Conservation (phyloP, 345 rosid genomes). For the Viola odorata region DNA sequence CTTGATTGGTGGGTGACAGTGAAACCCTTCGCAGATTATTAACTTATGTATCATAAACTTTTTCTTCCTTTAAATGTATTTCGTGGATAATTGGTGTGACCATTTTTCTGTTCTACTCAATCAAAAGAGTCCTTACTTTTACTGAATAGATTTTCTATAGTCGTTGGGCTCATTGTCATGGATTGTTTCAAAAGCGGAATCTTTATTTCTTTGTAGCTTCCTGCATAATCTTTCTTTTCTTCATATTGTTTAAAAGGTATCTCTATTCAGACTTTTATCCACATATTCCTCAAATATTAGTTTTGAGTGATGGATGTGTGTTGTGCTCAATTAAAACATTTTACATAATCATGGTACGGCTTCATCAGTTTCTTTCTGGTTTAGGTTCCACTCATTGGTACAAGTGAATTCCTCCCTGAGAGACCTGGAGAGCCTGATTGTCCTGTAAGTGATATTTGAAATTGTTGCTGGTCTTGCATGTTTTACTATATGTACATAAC, state of each 20-base stretch:
- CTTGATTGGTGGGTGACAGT: too few species aligned
- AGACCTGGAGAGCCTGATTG: constrained; percentile 92
- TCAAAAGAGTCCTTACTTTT: too few species aligned
- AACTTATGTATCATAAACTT: too few species aligned
- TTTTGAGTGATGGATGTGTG: not conserved
- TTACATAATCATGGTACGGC: not conserved
- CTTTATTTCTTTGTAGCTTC: too few species aligned
- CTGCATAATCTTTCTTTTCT: not conserved
- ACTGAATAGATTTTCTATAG: too few species aligned
- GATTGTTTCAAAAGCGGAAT: too few species aligned
- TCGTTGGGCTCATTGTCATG: too few species aligned
- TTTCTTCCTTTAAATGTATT: too few species aligned
- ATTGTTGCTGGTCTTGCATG: constrained; percentile 4
- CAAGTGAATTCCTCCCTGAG: constrained; percentile 62
- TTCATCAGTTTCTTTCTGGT: constrained; percentile 16
- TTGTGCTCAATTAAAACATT: not conserved
- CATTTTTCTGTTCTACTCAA: too few species aligned
- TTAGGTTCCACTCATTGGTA: constrained; percentile 56
- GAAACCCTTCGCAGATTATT: too few species aligned
- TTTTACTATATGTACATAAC: constrained; percentile 12
- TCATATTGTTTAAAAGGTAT: not conserved
- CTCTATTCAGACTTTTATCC: not conserved
- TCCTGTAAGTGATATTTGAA: constrained; percentile 55
- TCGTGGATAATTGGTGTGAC: too few species aligned
- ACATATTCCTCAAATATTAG: not conserved